Percentiles rank a stretch among this genome's conserved stretches.
Evolutionary conservation across 2,329 filamentous ascomycete genomes (phyloP).

Genomic region (Clarireedia paspali): DNA sequence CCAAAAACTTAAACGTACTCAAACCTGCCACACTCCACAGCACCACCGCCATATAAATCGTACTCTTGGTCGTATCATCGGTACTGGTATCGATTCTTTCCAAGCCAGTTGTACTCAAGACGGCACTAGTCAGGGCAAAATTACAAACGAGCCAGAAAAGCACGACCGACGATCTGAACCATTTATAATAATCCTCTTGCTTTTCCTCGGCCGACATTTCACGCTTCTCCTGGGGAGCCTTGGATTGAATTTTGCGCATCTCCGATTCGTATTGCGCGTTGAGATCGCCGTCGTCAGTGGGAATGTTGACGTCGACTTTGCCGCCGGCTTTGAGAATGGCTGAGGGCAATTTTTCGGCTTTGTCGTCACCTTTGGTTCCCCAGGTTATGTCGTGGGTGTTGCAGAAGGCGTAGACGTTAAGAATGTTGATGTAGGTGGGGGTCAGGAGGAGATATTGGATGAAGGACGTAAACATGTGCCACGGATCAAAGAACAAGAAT

Average conservation of each 20-base stretch:
- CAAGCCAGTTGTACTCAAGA: constrained; percentile 75
- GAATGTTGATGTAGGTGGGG: constrained; percentile 89
- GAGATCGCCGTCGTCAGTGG: constrained; percentile 94
- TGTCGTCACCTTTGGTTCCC: constrained; percentile 97
- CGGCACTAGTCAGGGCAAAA: constrained; percentile 85
- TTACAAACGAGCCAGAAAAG: constrained; percentile 90
- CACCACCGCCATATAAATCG: constrained; percentile 84
- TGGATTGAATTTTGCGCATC: constrained; percentile 84
- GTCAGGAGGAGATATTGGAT: constrained; percentile 89
- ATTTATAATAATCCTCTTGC: constrained; percentile 98
- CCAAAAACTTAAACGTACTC: constrained; percentile 81
- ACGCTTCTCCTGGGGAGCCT: constrained; percentile 81
- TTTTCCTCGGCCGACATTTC: constrained; percentile 56
- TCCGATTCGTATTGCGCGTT: constrained; percentile 97
- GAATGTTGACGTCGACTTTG: constrained; percentile 82
- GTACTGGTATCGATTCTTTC: constrained; percentile 65
- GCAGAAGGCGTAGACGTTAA: constrained; percentile 98
- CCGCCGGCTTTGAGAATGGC: constrained; percentile 66
- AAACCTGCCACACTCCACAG: constrained; percentile 84
- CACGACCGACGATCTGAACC: constrained; percentile 96
- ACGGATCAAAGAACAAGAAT: constrained; percentile 93
- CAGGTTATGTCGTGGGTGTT: constrained; percentile 98
- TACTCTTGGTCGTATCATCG: constrained; percentile 43
- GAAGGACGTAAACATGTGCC: constrained; percentile 96
- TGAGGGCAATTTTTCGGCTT: constrained; percentile 83